Percentiles rank a stretch among this genome's conserved stretches.
phyloP scores from a whole-genome alignment of 2,329 filamentous ascomycete species.

The Capronia epimyces region DNA sequence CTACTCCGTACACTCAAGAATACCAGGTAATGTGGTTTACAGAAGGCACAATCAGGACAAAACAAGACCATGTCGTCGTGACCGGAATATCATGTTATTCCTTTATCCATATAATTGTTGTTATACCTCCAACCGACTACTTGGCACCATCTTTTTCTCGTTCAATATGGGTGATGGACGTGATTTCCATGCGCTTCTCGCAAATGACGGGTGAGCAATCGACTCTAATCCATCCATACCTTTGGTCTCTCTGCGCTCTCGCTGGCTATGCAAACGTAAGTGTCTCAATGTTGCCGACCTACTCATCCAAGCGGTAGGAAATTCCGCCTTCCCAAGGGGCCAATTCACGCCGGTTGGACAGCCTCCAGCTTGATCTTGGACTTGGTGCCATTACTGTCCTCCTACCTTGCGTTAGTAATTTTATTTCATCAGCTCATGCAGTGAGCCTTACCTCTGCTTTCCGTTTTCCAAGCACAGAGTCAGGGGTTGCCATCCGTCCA shows the following conservation, averaged over 20 bases:
- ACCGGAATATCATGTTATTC: background rate
- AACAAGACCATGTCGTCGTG: too few relatives aligned
- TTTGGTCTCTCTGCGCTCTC: background rate
- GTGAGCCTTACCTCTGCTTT: conserved; percentile 57
- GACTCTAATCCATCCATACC: too few relatives aligned
- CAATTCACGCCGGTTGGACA: conserved; percentile 3
- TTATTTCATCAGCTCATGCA: background rate
- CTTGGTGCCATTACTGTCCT: conserved; percentile 19
- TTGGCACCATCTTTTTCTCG: background rate
- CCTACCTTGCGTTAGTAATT: conserved; percentile 7
- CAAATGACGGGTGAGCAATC: too few relatives aligned
- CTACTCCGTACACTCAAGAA: too few relatives aligned
- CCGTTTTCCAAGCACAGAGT: conserved; percentile 65
- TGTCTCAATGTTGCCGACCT: background rate
- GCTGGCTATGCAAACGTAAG: conserved; percentile 5
- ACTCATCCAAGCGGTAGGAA: background rate
- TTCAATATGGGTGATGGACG: background rate
- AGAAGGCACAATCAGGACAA: too few relatives aligned
- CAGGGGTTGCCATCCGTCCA: conserved; percentile 50
- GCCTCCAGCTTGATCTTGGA: conserved; percentile 32
- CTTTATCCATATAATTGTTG: background rate
- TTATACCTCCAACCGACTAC: background rate
- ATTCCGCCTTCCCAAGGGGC: background rate
- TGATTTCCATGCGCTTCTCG: background rate
- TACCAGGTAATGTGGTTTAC: too few relatives aligned